A percentile compares a stretch with the other conserved stretches of the same genome.
phyloP scores from a whole-genome alignment of 345 rosid species.

The Gossypium sturtianum region DNA sequence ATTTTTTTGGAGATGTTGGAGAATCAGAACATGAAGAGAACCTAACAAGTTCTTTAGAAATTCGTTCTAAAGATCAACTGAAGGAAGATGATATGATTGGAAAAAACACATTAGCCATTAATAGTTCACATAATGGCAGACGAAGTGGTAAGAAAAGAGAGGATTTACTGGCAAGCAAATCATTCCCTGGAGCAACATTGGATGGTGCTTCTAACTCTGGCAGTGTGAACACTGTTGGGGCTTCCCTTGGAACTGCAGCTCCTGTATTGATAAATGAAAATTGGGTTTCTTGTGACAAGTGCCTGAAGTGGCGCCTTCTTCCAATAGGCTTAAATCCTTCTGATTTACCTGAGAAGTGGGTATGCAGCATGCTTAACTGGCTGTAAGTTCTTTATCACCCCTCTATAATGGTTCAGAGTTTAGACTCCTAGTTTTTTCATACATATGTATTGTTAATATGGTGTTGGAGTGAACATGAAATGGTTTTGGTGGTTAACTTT shows the following conservation, averaged over 20 bases:
- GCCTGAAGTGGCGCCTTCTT: conserved; percentile 88
- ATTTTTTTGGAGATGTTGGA: conserved; percentile 71
- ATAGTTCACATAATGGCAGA: conserved; percentile 37
- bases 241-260: conserved; percentile 30
- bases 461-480: background rate
- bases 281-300: conserved; percentile 88
- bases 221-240: conserved; percentile 35
- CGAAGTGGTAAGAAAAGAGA: conserved; percentile 28
- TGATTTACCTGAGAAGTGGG: conserved; percentile 83
- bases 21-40: conserved; percentile 60
- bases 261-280: conserved; percentile 59
- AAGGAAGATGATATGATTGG: conserved; percentile 38
- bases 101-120: conserved; percentile 26
- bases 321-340: conserved; percentile 60
- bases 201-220: conserved; percentile 29
- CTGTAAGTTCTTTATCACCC: conserved; percentile 59
- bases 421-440: background rate
- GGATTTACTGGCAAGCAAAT: conserved; percentile 30
- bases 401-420: background rate
- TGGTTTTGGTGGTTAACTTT: background rate
- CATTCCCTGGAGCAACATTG: conserved; percentile 19
- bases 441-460: background rate
- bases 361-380: conserved; percentile 91
- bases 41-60: conserved; percentile 30
- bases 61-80: conserved; percentile 21